Conservation (phyloP, 2,329 filamentous ascomycete genomes). For the Nothopassalora personata region DNA sequence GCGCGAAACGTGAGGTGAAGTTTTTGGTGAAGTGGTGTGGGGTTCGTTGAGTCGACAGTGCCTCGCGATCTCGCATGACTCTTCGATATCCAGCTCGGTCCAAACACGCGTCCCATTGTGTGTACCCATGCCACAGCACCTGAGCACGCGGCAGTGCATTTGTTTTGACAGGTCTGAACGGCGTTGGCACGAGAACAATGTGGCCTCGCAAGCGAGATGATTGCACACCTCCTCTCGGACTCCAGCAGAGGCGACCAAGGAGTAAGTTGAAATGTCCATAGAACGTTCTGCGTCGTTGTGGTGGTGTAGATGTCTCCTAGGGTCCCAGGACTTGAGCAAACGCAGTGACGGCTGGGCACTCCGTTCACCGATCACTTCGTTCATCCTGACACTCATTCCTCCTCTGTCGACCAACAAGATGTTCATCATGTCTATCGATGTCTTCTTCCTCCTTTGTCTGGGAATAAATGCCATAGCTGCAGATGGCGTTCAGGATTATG, state of each 20-base stretch:
- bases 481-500: slow-evolving; percentile 11
- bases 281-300: background rate
- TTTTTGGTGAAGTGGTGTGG: background rate
- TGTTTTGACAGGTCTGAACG: background rate
- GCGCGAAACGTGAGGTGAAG: background rate
- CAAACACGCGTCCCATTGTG: background rate
- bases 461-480: background rate
- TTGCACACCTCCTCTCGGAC: background rate
- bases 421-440: slow-evolving; percentile 1
- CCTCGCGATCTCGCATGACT: too few species aligned
- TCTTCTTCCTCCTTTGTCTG: slow-evolving; percentile 2
- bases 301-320: background rate
- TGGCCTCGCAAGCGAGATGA: background rate
- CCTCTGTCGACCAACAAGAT: background rate
- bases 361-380: background rate
- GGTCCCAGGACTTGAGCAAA: background rate
- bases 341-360: background rate
- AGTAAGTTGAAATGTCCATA: background rate
- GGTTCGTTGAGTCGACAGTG: too few species aligned
- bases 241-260: background rate
- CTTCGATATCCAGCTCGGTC: background rate
- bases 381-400: background rate
- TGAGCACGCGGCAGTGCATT: background rate
- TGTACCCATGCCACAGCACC: background rate
- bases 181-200: background rate